Base-by-base conservation (phyloP, 768 basidiomycete genomes). In the Macrolepiota albuminosa region DNA sequence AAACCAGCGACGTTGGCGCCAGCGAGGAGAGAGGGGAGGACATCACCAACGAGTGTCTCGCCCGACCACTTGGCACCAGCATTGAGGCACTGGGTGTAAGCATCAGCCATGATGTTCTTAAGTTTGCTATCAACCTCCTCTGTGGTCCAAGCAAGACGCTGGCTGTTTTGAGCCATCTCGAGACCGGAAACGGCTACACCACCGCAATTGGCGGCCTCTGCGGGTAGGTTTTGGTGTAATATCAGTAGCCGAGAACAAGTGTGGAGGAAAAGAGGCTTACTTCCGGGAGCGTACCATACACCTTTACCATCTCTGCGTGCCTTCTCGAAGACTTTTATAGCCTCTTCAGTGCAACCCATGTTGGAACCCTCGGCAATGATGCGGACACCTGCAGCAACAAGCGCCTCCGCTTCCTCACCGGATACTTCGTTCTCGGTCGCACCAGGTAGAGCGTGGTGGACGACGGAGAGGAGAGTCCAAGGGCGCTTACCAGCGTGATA, bases 81-180 rank as follows among this genome's bases (percentile, higher is more conserved):
- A 54, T 73, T 75, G 67, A 81, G 73, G 69, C 86, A 88, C 51
- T 75, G 77, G 57, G 78, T 61, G 73, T 81, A 91, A 71, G 83
- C 83, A 61, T 82, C 80, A 31, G 78, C 71, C 89, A 91, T 91
- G 75, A 89, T 89, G 56, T 74, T 73, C 73, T 85, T 84, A 56
- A 91, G 76, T 76, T 86, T 87, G 21, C 68, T 70, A 71, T 91
- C 89, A 50, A 91, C 87, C 65, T 85, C 84, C 61, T 77, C 73
- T 57, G 78, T 75, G 4, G 82, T 73, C 88, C 88, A 89, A 47
- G 80, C 76, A 48, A 85, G 79, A 36, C 84, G 76, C 68, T 84
- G 81, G 67, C 84, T 86, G 78, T 91, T 89, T 75, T 89, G 88
- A 1, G 86, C 84, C 87, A 89, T 89, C 77, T 89, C 89, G 62